These are phyloP conservation scores for Tolypocladium amazonense DNA, from an alignment of 2,329 filamentous ascomycete genomes.

Conservation along the genomic window DNA sequence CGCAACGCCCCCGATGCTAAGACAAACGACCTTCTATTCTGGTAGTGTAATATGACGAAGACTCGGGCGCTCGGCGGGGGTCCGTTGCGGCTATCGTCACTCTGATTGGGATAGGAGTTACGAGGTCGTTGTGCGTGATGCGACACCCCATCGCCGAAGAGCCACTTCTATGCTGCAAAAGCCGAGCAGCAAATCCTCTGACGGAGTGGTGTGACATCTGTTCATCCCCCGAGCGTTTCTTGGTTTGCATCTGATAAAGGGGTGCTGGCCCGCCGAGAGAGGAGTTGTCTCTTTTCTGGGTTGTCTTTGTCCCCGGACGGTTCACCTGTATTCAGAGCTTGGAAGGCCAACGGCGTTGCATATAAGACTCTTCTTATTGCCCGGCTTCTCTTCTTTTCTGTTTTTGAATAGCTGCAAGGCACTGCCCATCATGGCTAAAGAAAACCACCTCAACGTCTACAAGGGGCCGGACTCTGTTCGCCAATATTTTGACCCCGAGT, in stretches of 20 bases:
- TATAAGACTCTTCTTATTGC: neutral
- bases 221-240: too few species aligned
- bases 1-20: neutral
- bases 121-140: neutral
- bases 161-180: neutral
- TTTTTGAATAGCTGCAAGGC: neutral
- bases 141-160: neutral
- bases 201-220: neutral
- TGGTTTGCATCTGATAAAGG: neutral
- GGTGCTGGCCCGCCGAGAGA: neutral
- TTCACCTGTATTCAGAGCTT: neutral
- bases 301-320: neutral
- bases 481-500: constrained; percentile 50
- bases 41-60: neutral
- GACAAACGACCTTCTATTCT: neutral
- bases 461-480: constrained; percentile 44
- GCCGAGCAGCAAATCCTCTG: neutral
- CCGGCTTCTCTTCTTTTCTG: too few species aligned
- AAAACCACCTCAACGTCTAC: constrained; percentile 40
- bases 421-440: constrained; percentile 9
- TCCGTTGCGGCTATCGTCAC: neutral
- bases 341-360: neutral
- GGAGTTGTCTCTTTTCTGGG: neutral
- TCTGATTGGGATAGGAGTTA: neutral
- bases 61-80: neutral